Evolutionary conservation across 192 early-diverging fungal species (phyloP).

Genomic region (Lobosporangium transversale): DNA sequence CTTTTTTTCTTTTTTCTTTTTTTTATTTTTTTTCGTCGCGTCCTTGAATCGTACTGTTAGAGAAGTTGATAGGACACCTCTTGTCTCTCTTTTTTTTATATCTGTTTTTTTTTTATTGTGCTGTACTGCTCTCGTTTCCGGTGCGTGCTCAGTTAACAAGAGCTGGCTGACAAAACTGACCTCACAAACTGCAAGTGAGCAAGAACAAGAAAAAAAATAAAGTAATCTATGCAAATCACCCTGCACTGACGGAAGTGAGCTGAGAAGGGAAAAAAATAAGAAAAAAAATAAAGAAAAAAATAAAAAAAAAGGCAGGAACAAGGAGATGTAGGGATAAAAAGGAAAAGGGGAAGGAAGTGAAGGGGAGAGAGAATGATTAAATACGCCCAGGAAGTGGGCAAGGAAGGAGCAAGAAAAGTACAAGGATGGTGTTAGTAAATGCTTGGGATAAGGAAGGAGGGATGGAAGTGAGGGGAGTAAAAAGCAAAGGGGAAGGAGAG

Average conservation of each 20-base stretch:
- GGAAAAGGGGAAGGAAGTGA: not conserved
- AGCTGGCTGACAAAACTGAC: not conserved
- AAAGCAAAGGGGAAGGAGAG: not conserved
- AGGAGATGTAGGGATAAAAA: no score
- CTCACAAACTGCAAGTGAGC: conserved; percentile 8
- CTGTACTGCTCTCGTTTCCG: not conserved
- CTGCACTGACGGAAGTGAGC: no score
- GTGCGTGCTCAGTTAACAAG: not conserved
- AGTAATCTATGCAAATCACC: no score
- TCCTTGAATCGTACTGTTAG: conserved; percentile 9
- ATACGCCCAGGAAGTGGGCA: not conserved
- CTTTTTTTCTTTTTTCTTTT: not conserved
- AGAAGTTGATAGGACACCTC: not conserved
- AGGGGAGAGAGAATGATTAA: not conserved
- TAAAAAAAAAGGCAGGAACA: no score
- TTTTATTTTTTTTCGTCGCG: not conserved
- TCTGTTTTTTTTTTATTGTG: not conserved
- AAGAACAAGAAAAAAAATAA: not conserved
- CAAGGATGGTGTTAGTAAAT: not conserved
- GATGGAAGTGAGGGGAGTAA: not conserved
- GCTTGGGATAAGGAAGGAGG: not conserved
- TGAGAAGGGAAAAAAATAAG: no score
- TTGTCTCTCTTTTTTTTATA: no score
- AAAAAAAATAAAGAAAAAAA: not conserved
- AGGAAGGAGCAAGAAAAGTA: conserved; percentile 2